These are phyloP conservation scores for Fusarium sarcochroum DNA, from an alignment of 2,329 filamentous ascomycete species.

Conservation along the genomic window DNA sequence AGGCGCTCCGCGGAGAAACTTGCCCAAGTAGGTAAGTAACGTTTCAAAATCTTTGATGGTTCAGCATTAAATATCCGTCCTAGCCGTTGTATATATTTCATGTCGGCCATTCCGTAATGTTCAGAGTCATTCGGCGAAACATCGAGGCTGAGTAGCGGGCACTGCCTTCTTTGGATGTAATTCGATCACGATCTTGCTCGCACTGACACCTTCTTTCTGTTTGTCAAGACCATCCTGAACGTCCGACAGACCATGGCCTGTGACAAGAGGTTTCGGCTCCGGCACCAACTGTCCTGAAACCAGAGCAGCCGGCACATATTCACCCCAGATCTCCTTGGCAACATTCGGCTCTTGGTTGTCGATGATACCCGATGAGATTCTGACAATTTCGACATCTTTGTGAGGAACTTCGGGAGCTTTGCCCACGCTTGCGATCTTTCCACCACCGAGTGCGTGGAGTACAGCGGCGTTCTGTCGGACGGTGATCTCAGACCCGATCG, in stretches of 20 bases:
- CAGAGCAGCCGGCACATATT: not conserved
- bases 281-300: not conserved
- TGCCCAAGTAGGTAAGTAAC: too few relatives aligned
- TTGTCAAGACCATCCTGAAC: not conserved
- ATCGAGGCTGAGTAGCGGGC: too few relatives aligned
- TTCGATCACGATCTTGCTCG: not conserved
- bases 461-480: not conserved
- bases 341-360: not conserved
- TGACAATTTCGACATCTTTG: not conserved
- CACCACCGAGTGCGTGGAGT: not conserved
- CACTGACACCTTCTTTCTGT: not conserved
- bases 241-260: not conserved
- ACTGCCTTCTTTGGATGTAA: not conserved
- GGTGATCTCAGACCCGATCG: not conserved
- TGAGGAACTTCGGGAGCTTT: not conserved
- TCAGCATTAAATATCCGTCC: too few relatives aligned
- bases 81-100: too few relatives aligned
- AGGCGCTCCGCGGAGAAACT: too few relatives aligned
- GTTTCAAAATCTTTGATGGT: too few relatives aligned
- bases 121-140: too few relatives aligned
- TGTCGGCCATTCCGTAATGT: too few relatives aligned
- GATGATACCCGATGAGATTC: not conserved
- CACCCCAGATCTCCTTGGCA: not conserved
- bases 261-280: not conserved
- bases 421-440: not conserved